Base-by-base conservation (phyloP, 208 protist species). In the Leishmania aethiopica region DNA sequence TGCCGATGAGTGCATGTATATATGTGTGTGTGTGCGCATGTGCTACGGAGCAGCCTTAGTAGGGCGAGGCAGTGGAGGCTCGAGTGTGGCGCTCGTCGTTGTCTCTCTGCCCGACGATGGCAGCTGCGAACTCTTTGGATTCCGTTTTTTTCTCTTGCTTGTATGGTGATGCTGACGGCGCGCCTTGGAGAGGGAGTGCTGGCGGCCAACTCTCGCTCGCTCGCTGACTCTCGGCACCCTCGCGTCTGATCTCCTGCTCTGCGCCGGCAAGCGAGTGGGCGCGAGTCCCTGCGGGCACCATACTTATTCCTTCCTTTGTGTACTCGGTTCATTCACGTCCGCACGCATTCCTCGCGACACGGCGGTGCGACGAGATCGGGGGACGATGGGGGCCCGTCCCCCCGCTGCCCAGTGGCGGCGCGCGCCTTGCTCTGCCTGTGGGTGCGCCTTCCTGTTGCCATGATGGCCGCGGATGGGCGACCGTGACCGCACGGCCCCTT, bases 81-180 rank as follows among this genome's bases (percentile, higher is more conserved):
- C 45, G 45, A 47, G 45, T 47, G 45, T 47, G 45, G 4, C 45
- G 0, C 45, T 47, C 40, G 45, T 11, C 45, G 45, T 47, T 47
- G 45, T 47, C 45, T 47, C 45, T 47, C 45, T 47, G 45, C 45
- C 45, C 45, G 45, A 47, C 0, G 45, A 47, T 0, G 45, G 45
- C 7, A 13, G 13, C 85, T 79, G 32, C 57, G 80, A 53, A 66
- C 42, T 5, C 69, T 83, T 17, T 69, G 0, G 45, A 11, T 47
- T 47, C 5, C 6, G 1, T 42, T 42, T 3, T 47, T 47, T 47
- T 47, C 45, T 47, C 45, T 47, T 47, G 45, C 45, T 47, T 47
- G 45, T 47, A 47, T 47, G 45, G 45, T 60, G 1, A 60, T 6
- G 17, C 13, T 55, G 15, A 60, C 6, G n/a, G n/a, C 4, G 22